Evolutionary conservation across 208 protist species (phyloP).

Genomic region (Leishmania major): DNA sequence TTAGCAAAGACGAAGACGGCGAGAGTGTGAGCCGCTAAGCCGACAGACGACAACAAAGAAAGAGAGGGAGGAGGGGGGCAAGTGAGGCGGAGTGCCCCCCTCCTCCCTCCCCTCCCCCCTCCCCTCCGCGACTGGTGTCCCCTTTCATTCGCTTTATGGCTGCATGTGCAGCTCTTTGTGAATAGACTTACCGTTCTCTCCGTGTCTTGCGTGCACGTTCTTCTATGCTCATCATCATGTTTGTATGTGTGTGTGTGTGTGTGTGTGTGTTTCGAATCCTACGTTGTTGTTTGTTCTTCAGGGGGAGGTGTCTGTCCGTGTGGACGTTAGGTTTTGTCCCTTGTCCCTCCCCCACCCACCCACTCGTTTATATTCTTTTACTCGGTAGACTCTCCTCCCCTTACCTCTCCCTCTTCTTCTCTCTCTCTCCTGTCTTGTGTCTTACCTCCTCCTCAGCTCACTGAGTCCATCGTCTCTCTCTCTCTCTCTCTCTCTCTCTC

Average conservation of each 20-base stretch:
- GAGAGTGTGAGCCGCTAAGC: neutral
- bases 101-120: no score
- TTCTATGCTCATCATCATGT: neutral
- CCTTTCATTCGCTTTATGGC: no score
- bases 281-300: neutral
- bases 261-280: neutral
- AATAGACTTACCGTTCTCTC: neutral
- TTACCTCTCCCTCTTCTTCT: neutral
- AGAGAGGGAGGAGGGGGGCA: no score
- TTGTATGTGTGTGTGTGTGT: neutral
- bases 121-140: no score
- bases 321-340: neutral
- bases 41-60: neutral
- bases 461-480: neutral
- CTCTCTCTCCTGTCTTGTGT: neutral
- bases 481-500: no score
- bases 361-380: neutral
- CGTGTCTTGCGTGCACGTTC: neutral
- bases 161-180: neutral
- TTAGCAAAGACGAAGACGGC: conserved; percentile 3
- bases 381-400: neutral
- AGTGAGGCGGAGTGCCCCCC: neutral
- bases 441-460: neutral
- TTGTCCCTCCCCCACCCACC: neutral
- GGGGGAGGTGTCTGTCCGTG: neutral